Base-by-base conservation (phyloP, 2,329 filamentous ascomycete species). In the Ascochyta rabiei region DNA sequence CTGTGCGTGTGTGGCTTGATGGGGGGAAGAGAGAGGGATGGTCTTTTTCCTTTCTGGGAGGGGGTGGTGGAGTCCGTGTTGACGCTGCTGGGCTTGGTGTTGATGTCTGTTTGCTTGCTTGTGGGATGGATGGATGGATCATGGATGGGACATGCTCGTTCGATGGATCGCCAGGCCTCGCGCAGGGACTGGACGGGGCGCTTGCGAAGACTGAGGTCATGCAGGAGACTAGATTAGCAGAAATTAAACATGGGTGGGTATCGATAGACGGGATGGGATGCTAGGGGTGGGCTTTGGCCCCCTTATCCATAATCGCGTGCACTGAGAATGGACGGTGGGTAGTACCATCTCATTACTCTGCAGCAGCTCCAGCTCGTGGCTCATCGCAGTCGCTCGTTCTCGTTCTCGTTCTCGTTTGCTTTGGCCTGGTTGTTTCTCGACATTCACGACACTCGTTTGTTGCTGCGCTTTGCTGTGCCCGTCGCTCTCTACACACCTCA, bases 161-260 rank as follows among this genome's bases (percentile, higher is more conserved):
- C n/a, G n/a, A n/a, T n/a, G n/a, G n/a, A 23, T 23, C 21, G 21
- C 6, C 21, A 23, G 21, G 4, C 21, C 6, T 23, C 21, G 21
- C 21, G 21, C 21, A 4, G 4, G 6, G 21, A 23, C 21, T 23
- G 21, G 6, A 23, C 21, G 61, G 53, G 59, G 67, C 59, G 64
- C 55, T 56, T 58, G 56, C 51, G 51, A 54, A 48, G 51, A 49
- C 57, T 67, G 60, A 70, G 63, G 66, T 69, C 62, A 68, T 72
- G 69, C 70, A 72, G 63, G 60, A 56, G 50, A 61, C 58, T 64
- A 62, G 66, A 71, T 69, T 70, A 68, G 66, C 63, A 63, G 61
- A 68, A 67, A 69, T 72, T 70, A 67, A 67, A 60, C 57, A 61
- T 64, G 65, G 65, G 67, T 68, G 63, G 64, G 62, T 65, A 62